Evolutionary conservation across 331 rosid species (phyloP).

Genomic region (Prunus yedoensis): DNA sequence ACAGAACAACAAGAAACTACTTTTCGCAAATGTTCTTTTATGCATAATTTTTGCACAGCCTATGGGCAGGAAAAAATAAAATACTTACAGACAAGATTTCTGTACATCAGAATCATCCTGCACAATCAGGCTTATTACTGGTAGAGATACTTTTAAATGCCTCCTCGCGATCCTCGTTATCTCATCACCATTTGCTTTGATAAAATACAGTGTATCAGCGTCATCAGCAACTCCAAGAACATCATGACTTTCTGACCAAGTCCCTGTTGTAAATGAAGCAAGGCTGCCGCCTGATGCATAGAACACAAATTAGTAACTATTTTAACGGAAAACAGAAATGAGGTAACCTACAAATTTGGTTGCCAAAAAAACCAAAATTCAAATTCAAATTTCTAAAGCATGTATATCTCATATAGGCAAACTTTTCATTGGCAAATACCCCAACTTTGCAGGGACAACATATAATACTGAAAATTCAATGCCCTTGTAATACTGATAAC

Average conservation of each 20-base stretch:
- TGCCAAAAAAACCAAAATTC: background rate
- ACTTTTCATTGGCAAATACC: background rate
- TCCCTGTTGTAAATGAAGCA: slow-evolving; percentile 75
- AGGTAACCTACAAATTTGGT: background rate
- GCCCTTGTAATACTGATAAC: background rate
- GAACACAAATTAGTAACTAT: slow-evolving; percentile 27
- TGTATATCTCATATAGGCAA: background rate
- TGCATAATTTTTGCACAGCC: slow-evolving; percentile 15
- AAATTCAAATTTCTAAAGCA: background rate
- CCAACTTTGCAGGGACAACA: background rate
- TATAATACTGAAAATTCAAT: background rate
- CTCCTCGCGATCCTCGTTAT: slow-evolving; percentile 59
- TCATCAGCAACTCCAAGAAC: slow-evolving; percentile 87
- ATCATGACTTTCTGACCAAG: slow-evolving; percentile 83
- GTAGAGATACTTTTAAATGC: slow-evolving; percentile 61
- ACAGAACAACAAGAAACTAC: slow-evolving; percentile 13
- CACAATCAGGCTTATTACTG: slow-evolving; percentile 59
- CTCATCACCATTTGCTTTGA: slow-evolving; percentile 75
- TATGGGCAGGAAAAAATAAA: background rate
- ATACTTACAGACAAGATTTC: slow-evolving; percentile 63
- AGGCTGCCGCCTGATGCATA: slow-evolving; percentile 51
- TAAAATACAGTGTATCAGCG: slow-evolving; percentile 64
- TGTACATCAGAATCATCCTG: slow-evolving; percentile 39
- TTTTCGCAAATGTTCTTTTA: slow-evolving; percentile 4
- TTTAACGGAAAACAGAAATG: background rate